Evolutionary conservation across 2,329 filamentous ascomycete species (phyloP).

Genomic region (Botrytis pseudocinerea): DNA sequence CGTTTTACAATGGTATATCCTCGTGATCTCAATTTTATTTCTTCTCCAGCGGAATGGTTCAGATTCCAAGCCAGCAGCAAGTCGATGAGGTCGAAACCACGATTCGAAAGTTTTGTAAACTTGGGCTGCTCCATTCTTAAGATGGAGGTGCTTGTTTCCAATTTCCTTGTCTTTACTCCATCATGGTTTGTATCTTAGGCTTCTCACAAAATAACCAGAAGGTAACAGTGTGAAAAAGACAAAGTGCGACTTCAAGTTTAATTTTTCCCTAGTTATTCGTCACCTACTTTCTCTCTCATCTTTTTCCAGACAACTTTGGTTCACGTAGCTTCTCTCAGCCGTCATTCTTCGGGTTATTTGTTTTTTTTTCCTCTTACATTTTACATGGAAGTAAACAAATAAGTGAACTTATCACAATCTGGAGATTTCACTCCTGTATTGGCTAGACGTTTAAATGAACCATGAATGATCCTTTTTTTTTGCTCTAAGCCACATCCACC

Average conservation of each 20-base stretch:
- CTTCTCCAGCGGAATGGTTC: no score
- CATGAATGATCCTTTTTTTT: accelerated
- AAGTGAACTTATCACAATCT: neutral
- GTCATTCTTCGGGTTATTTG: neutral
- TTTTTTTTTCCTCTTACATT: neutral
- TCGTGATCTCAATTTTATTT: neutral
- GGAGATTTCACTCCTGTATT: neutral
- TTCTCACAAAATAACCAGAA: neutral
- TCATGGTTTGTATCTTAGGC: neutral
- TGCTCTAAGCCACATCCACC: neutral
- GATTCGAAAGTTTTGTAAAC: neutral
- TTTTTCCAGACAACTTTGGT: neutral
- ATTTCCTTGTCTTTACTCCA: neutral
- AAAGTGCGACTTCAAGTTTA: neutral
- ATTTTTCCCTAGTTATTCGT: neutral
- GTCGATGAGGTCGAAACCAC: neutral
- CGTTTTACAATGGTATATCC: neutral
- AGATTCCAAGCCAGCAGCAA: neutral
- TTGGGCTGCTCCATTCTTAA: neutral
- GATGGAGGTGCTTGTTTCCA: accelerated
- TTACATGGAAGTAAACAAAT: neutral
- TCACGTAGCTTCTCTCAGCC: no score
- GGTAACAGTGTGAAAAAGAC: neutral
- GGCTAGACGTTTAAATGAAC: neutral
- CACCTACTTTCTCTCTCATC: neutral